Evolutionary conservation across 169 alveolate genomes (phyloP).

Genomic region (Cryptosporidium canis): DNA sequence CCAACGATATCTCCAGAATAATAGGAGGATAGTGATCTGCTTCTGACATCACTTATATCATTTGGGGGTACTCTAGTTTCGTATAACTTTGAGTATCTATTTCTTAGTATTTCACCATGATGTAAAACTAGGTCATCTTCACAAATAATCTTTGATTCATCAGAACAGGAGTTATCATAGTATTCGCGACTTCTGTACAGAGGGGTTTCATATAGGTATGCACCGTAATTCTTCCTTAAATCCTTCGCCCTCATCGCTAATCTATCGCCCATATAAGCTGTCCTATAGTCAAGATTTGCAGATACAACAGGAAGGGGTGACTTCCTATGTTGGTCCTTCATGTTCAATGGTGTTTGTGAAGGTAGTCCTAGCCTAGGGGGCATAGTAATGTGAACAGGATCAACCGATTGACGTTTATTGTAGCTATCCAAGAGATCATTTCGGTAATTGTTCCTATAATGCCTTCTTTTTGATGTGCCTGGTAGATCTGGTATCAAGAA

Average conservation of each 20-base stretch:
- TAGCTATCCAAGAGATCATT: not conserved
- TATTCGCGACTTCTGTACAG: not conserved
- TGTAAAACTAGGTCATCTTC: slow-evolving; percentile 40
- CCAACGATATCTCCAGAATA: slow-evolving; percentile 1
- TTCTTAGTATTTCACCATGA: slow-evolving; percentile 52
- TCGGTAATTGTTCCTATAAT: not conserved
- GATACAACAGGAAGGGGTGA: slow-evolving; percentile 66
- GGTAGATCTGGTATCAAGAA: slow-evolving; percentile 65
- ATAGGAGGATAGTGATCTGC: slow-evolving; percentile 62
- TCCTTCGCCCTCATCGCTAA: slow-evolving; percentile 51
- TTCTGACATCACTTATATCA: not conserved
- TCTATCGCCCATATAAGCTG: slow-evolving; percentile 56
- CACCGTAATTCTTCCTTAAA: not conserved
- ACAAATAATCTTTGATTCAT: not conserved
- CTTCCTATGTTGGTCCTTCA: slow-evolving; percentile 28
- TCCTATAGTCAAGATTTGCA: slow-evolving; percentile 58
- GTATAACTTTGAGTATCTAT: slow-evolving; percentile 12
- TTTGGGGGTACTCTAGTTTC: not conserved
- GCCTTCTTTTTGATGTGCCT: not conserved
- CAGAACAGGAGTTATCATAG: not conserved
- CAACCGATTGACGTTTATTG: not conserved
- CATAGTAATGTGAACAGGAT: slow-evolving; percentile 61
- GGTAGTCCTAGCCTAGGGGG: slow-evolving; percentile 70
- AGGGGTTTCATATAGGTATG: not conserved
- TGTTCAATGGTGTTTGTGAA: slow-evolving; percentile 54